Evolutionary conservation across 2,329 filamentous ascomycete species (phyloP).

Genomic region (Trichophyton equinum): DNA sequence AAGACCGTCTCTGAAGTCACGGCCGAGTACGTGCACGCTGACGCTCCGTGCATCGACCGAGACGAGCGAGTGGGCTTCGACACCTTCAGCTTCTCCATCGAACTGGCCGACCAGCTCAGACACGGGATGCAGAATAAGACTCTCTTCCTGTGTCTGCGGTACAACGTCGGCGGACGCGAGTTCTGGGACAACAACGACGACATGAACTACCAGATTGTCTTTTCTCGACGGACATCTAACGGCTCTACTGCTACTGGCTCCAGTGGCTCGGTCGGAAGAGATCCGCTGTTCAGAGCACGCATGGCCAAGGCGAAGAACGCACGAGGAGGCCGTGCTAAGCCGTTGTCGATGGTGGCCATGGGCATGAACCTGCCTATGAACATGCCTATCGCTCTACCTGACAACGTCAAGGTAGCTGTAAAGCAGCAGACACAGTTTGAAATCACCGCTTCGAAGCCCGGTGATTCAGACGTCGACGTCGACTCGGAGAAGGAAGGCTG

Average conservation of each 20-base stretch:
- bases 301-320: neutral
- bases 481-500: neutral
- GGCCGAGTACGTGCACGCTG: constrained; percentile 66
- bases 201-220: constrained; percentile 89
- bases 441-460: neutral
- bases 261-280: neutral
- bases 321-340: neutral
- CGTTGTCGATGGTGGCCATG: neutral
- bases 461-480: neutral
- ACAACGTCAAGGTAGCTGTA: neutral
- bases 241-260: neutral
- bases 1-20: constrained; percentile 91
- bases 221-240: constrained; percentile 44
- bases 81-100: constrained; percentile 88
- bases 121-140: constrained; percentile 88
- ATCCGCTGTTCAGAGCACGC: neutral
- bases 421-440: neutral
- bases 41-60: constrained; percentile 42
- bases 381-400: too few species aligned
- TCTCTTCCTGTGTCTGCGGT: constrained; percentile 81
- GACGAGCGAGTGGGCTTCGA: constrained; percentile 51
- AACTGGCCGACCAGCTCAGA: constrained; percentile 60
- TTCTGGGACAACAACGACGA: constrained; percentile 89
- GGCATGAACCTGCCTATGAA: neutral
- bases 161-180: constrained; percentile 70